These are phyloP conservation scores for Microbotryum saponariae DNA, from an alignment of 1,284 basidiomycete species.

Conservation along the genomic window DNA sequence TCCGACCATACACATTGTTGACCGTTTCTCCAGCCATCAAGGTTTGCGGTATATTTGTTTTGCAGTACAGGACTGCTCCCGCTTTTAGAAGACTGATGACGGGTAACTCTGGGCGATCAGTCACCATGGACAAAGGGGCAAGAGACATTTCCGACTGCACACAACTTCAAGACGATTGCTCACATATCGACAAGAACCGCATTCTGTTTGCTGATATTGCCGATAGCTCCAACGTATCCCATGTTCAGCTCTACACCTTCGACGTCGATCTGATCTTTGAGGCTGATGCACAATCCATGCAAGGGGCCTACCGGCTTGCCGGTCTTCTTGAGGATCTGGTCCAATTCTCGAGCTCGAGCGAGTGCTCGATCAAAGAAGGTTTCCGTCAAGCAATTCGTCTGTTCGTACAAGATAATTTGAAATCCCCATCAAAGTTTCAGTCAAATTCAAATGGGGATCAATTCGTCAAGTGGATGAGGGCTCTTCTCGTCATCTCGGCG, in stretches of 20 bases:
- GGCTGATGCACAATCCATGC: slow-evolving; percentile 47
- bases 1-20: slow-evolving; percentile 57
- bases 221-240: slow-evolving; percentile 64
- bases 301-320: slow-evolving; percentile 45
- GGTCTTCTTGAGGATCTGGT: slow-evolving; percentile 49
- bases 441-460: too few relatives aligned
- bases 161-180: too few relatives aligned
- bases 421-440: too few relatives aligned
- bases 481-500: too few relatives aligned
- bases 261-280: slow-evolving; percentile 50
- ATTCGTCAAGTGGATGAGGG: too few relatives aligned
- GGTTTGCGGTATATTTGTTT: slow-evolving; percentile 29
- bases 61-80: slow-evolving; percentile 16
- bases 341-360: slow-evolving; percentile 52
- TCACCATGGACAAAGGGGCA: slow-evolving; percentile 40
- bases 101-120: not conserved
- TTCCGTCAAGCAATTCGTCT: slow-evolving; percentile 64
- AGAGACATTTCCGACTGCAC: slow-evolving; percentile 41
- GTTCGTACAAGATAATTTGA: not conserved
- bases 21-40: slow-evolving; percentile 38
- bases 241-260: slow-evolving; percentile 17
- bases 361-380: slow-evolving; percentile 58
- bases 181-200: slow-evolving; percentile 52
- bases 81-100: not conserved
- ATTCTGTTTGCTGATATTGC: slow-evolving; percentile 51